A percentile compares a stretch with the other conserved stretches of the same genome.
Conservation (phyloP, 1,139 yeast species). For the Hansenula sp. region DNA sequence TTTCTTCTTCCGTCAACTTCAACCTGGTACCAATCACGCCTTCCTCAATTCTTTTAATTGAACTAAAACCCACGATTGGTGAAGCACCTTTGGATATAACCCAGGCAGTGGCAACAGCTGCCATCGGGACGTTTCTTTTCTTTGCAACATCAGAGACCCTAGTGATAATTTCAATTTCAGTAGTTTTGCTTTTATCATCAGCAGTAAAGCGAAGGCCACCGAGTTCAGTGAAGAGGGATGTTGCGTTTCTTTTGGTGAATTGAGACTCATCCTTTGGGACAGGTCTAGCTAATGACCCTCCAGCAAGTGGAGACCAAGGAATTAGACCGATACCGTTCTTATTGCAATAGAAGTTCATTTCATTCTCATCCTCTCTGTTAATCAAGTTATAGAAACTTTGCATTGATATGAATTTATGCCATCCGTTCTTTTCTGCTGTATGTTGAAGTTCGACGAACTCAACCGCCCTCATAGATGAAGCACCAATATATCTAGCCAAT, state of each 20-base stretch:
- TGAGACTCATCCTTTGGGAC: constrained; percentile 13
- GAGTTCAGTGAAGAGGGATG: too few species aligned
- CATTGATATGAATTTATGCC: constrained; percentile 57
- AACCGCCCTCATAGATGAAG: constrained; percentile 48
- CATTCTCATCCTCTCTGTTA: constrained; percentile 58
- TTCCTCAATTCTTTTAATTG: constrained; percentile 41
- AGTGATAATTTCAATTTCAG: constrained; percentile 35
- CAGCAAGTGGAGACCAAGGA: constrained; percentile 51
- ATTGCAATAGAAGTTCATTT: constrained; percentile 52
- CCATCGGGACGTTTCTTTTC: constrained; percentile 42
- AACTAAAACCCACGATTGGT: constrained; percentile 47
- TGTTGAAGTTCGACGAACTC: constrained; percentile 48
- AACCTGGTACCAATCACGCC: constrained; percentile 41
- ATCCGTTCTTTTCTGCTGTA: constrained; percentile 46
- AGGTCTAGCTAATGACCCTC: constrained; percentile 45
- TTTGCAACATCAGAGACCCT: constrained; percentile 48
- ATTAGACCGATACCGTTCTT: constrained; percentile 43
- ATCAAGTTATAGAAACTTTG: constrained; percentile 53
- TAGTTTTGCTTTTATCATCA: constrained; percentile 17
- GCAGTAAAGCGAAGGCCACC: constrained; percentile 4
- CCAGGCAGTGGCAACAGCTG: constrained; percentile 51
- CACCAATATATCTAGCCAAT: constrained; percentile 50
- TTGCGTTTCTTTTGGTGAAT: constrained; percentile 14
- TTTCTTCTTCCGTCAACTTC: constrained; percentile 41
- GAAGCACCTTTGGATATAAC: constrained; percentile 40